These are phyloP conservation scores for Didymellaceae sp. DNA, from an alignment of 2,329 filamentous ascomycete genomes.

Conservation along the genomic window DNA sequence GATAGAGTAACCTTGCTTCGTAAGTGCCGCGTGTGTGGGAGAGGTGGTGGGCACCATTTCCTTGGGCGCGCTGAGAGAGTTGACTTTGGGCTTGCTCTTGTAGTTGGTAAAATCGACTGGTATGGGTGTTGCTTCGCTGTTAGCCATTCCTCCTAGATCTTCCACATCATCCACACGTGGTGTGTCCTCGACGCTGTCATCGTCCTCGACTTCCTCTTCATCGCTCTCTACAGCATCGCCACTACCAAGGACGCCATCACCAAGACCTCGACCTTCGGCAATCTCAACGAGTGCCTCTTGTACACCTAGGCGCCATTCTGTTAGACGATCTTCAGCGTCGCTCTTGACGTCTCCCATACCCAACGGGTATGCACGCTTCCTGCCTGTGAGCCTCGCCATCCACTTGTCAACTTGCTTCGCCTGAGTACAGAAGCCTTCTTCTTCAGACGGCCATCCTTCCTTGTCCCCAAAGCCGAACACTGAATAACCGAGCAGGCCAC, in stretches of 20 bases:
- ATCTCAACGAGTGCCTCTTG: constrained; percentile 71
- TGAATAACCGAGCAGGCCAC: constrained; percentile 79
- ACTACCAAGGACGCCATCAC: constrained; percentile 76
- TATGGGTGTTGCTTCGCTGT: constrained; percentile 57
- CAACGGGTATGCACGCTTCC: constrained; percentile 85
- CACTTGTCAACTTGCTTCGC: constrained; percentile 90
- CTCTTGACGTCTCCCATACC: constrained; percentile 85
- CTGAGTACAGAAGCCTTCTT: constrained; percentile 91
- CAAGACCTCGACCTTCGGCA: constrained; percentile 59
- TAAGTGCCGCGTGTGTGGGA: constrained; percentile 85
- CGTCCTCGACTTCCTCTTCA: constrained; percentile 68
- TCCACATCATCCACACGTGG: constrained; percentile 76
- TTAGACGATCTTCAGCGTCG: constrained; percentile 70
- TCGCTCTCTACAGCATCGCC: constrained; percentile 87
- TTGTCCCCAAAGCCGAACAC: constrained; percentile 94
- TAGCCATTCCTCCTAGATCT: constrained; percentile 75
- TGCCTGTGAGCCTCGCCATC: constrained; percentile 92
- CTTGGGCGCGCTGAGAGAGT: constrained; percentile 62
- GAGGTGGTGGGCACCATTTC: constrained; percentile 95
- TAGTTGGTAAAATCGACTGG: constrained; percentile 88
- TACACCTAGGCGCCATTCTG: constrained; percentile 80
- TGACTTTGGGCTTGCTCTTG: constrained; percentile 58
- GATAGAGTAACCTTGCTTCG: constrained; percentile 95
- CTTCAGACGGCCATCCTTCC: constrained; percentile 89
- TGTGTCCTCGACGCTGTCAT: constrained; percentile 48